Evolutionary conservation across 768 basidiomycete species (phyloP).

Genomic region (Suillus luteus): DNA sequence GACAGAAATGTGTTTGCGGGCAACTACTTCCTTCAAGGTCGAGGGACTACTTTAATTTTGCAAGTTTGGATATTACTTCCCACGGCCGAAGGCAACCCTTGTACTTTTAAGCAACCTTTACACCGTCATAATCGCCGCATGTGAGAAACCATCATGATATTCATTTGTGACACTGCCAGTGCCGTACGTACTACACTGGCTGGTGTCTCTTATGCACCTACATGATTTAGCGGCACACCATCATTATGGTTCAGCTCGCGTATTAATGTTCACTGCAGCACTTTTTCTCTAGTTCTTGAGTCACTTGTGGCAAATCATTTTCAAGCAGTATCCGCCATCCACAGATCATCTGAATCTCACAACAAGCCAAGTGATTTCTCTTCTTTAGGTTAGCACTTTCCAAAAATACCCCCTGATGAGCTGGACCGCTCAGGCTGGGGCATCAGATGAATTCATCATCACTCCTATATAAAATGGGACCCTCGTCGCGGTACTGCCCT

Average conservation of each 20-base stretch:
- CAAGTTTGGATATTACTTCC: no score
- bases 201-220: background rate
- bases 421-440: background rate
- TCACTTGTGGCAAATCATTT: background rate
- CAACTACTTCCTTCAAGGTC: no score
- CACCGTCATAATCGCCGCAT: background rate
- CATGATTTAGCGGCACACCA: background rate
- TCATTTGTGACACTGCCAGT: no score
- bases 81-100: no score
- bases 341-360: background rate
- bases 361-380: background rate
- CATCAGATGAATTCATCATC: background rate
- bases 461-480: background rate
- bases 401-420: background rate
- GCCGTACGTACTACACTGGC: background rate
- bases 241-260: background rate
- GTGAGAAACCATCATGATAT: no score
- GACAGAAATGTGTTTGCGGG: no score
- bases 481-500: background rate
- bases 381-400: background rate
- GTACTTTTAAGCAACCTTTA: no score
- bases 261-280: background rate
- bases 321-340: background rate
- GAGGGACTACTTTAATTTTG: no score
- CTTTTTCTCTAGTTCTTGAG: background rate